These are phyloP conservation scores for Penicillium lividum DNA, from an alignment of 495 filamentous ascomycete species.

Conservation along the genomic window DNA sequence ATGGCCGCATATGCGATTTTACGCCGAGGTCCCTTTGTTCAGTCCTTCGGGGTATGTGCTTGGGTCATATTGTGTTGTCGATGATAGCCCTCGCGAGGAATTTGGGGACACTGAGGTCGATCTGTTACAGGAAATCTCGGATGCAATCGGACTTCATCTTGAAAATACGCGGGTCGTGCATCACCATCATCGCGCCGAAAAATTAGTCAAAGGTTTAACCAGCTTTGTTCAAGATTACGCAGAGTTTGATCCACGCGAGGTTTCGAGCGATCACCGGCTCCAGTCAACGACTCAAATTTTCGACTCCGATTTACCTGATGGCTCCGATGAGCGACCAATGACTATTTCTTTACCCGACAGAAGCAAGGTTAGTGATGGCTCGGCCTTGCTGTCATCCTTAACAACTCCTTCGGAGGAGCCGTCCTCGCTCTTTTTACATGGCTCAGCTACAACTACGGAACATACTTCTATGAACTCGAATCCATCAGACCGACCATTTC, in stretches of 20 bases:
- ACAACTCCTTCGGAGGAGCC: constrained; percentile 11
- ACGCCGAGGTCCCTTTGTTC: constrained; percentile 63
- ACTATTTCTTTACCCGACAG: neutral
- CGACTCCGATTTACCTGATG: neutral
- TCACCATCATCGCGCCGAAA: constrained; percentile 30
- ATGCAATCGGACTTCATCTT: constrained; percentile 34
- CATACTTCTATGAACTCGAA: constrained; percentile 19
- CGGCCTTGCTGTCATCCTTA: neutral
- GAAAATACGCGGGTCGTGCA: constrained; percentile 34
- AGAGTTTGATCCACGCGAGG: constrained; percentile 28
- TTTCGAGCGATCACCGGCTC: constrained; percentile 15
- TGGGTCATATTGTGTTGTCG: constrained; percentile 62
- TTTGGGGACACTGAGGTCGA: constrained; percentile 30
- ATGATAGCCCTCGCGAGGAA: constrained; percentile 49
- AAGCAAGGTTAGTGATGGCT: neutral
- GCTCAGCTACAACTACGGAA: constrained; percentile 8
- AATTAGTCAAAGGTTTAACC: constrained; percentile 33
- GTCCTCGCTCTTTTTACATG: constrained; percentile 7
- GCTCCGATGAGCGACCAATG: neutral
- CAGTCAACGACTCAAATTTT: constrained; percentile 7
- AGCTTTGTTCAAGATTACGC: constrained; percentile 34
- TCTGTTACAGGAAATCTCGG: constrained; percentile 33
- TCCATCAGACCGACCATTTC: constrained; percentile 11
- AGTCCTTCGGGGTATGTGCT: constrained; percentile 60
- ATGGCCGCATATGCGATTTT: constrained; percentile 55